Evolutionary conservation across 176 grass and related monocot genomes (phyloP), one percentile per base, ranked within the genome.

Genomic region (Dactylis glomerata): DNA sequence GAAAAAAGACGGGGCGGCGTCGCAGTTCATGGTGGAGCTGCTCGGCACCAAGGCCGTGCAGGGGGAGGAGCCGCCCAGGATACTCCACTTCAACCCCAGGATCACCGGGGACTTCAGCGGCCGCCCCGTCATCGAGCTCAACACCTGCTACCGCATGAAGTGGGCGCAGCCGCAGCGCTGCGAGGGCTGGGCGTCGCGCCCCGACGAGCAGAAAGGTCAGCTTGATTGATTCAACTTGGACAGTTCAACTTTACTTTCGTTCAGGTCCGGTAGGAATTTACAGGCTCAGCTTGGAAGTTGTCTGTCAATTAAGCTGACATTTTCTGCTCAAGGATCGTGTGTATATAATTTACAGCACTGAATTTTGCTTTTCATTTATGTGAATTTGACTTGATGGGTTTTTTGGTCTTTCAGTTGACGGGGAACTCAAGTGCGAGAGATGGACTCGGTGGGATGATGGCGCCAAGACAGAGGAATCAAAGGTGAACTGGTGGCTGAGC

Each of bases 141-240:
- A 97, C 67, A 97, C 92, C 15, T 94, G 94, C 90, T 97, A 94
- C 80, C 86, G 94, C 41, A 97, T 97, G 94, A 92, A 97, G 80
- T 97, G 94, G 94, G 92, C 90, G 72, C 81, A 76, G 73, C 88
- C 94, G 40, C 87, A 89, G 77, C 88, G 94, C 6, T 97, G 94
- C 55, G 88, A 97, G 4, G 94, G 94, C 0, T 76, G 73, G 81
- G 45, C 66, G 40, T 94, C 94, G 1, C 74, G 34, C 5, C 79
- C 75, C 8, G 78, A 86, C 22, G 90, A 97, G 16, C 84, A 89
- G 11, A 91, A 86, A 1, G 94, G 94, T 97, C 59, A 88, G 19
- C 24, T 68, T 16, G 0, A n/a, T 47, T 16, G 6, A 28, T n/a
- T n/a, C n/a, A n/a, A n/a, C n/a, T 37, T 67, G 8, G 9, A 10